phyloP scores from a whole-genome alignment of 192 early-diverging fungal species.

The Coemansia sp. region DNA sequence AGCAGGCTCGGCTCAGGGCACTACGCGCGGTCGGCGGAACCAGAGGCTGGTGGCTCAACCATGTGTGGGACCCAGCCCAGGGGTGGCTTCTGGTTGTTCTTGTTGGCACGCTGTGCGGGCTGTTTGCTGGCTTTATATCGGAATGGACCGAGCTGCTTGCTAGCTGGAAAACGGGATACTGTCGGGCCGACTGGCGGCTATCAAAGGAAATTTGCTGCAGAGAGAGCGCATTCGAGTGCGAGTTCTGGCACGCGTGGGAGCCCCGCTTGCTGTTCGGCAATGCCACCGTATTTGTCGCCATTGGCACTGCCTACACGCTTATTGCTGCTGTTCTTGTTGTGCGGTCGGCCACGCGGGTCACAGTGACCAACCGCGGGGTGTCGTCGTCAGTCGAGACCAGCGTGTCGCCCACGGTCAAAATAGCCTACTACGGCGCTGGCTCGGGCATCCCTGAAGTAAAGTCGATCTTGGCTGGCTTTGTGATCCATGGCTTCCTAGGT shows the following conservation, averaged over 20 bases:
- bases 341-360: constrained; percentile 48
- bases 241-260: constrained; percentile 57
- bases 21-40: constrained; percentile 55
- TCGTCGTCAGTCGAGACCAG: constrained; percentile 48
- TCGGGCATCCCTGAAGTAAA: constrained; percentile 96
- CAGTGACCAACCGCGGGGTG: constrained; percentile 28
- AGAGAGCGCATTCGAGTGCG: constrained; percentile 57
- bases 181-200: constrained; percentile 68
- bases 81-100: constrained; percentile 81
- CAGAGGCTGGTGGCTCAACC: constrained; percentile 55
- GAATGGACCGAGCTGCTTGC: constrained; percentile 73
- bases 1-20: constrained; percentile 63
- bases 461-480: constrained; percentile 89
- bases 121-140: constrained; percentile 45
- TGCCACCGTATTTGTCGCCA: constrained; percentile 25
- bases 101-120: constrained; percentile 55
- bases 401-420: constrained; percentile 55
- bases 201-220: constrained; percentile 79
- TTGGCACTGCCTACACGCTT: constrained; percentile 58
- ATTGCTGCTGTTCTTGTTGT: constrained; percentile 60
- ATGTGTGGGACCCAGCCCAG: constrained; percentile 71
- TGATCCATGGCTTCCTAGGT: constrained; percentile 89
- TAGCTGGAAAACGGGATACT: constrained; percentile 81
- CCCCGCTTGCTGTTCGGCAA: constrained; percentile 22
- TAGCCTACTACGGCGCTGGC: constrained; percentile 82